Base-by-base conservation (phyloP, 176 grass and related monocot genomes). In the Musa schizocarpa region DNA sequence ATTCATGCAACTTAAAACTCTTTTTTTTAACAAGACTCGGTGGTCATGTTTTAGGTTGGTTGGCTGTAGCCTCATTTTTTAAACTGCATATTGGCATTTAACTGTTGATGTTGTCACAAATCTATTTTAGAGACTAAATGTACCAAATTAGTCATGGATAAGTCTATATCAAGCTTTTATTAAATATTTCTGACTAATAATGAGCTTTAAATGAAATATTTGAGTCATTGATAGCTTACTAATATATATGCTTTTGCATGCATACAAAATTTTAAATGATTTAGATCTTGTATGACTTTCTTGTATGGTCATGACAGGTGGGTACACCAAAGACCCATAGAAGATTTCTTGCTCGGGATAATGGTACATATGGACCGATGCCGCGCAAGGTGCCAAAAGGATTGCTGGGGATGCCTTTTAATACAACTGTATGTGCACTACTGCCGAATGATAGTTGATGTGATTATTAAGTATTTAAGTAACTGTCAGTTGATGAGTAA, bases 331-430 rank as follows among this genome's bases (percentile, higher is more conserved):
- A 88, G 78, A 93, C 93, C 63, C 93, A 97, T 24, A 81, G 90
- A 52, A 97, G 90, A 87, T 97, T 80, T 88, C 90, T 97, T 83
- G 93, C 93, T 76, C 88, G 88, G 51, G 85, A 88, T 70, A 83
- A 83, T 74, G 90, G 93, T 79, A 97, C 90, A 61, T 97, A 97
- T 77, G 93, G 93, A 72, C 93, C 93, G 11, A 88, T 97, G 90
- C 93, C 93, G 76, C 88, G 86, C 27, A 81, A 77, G 55, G 88
- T 81, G 81, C 88, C 93, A 6, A 97, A 97, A 82, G 93, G 93
- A 10, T 83, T 97, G 76, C 75, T 97, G 17, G 93, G 81, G 54
- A 93, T 97, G 93, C 93, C 93, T 82, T 97, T 93, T 72, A 97
- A 97, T 80, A 93, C 90, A 62, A 97, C 93, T 20, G 93, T 93